Percentiles rank a stretch among this genome's conserved stretches.
Conservation (phyloP, 2,329 filamentous ascomycete species). For the Fusarium penzigii region DNA sequence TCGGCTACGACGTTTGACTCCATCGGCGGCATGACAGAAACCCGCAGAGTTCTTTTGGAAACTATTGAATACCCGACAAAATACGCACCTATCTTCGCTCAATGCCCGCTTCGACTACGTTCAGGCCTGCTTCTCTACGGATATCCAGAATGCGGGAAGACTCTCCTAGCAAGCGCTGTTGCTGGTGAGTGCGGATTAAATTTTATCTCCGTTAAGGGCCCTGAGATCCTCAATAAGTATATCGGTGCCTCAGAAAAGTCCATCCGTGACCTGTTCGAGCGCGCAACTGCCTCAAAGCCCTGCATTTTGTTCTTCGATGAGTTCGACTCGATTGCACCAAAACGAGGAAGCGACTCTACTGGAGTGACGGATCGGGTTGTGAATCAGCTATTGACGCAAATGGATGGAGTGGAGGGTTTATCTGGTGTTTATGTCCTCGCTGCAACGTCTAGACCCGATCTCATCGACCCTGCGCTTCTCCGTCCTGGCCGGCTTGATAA, state of each 20-base stretch:
- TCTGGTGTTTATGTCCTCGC: slow-evolving; percentile 95
- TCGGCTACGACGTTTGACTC: slow-evolving; percentile 90
- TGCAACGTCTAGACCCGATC: slow-evolving; percentile 87
- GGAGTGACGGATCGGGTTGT: slow-evolving; percentile 97
- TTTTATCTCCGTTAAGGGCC: slow-evolving; percentile 97
- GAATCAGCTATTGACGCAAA: slow-evolving; percentile 96
- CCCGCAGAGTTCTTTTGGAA: slow-evolving; percentile 87
- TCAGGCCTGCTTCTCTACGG: slow-evolving; percentile 93
- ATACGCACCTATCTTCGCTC: slow-evolving; percentile 95
- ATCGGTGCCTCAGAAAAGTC: slow-evolving; percentile 97
- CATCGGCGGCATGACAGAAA: slow-evolving; percentile 85
- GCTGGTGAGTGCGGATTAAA: slow-evolving; percentile 97
- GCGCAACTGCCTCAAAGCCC: slow-evolving; percentile 85
- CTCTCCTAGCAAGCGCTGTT: slow-evolving; percentile 91
- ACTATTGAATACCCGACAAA: slow-evolving; percentile 97
- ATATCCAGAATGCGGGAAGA: slow-evolving; percentile 96
- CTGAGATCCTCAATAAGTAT: slow-evolving; percentile 98
- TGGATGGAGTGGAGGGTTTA: slow-evolving; percentile 96
- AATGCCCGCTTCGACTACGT: slow-evolving; percentile 90
- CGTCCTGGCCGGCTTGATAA: slow-evolving; percentile 93
- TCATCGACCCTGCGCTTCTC: slow-evolving; percentile 92
- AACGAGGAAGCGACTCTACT: slow-evolving; percentile 93
- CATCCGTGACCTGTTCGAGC: slow-evolving; percentile 91
- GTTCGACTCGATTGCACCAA: slow-evolving; percentile 96
- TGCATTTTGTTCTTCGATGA: slow-evolving; percentile 99